phyloP scores from a whole-genome alignment of 106 monocot species.

The Narthecium ossifragum region DNA sequence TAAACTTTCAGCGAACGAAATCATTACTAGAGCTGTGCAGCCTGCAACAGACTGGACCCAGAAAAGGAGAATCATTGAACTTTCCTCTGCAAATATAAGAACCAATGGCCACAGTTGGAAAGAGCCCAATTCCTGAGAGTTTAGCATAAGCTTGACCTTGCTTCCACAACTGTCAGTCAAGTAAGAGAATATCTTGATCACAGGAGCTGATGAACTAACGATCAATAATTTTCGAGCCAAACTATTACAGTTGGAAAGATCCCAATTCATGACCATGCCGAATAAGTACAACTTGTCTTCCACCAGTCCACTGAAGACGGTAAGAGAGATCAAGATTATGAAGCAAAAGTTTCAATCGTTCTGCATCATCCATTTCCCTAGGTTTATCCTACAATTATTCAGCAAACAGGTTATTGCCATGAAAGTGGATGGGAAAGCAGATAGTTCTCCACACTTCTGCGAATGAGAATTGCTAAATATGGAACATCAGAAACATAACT shows the following conservation, averaged over 20 bases:
- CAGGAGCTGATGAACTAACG: too few relatives aligned
- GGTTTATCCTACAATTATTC: slow-evolving; percentile 28
- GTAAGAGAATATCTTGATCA: too few relatives aligned
- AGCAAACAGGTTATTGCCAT: background rate
- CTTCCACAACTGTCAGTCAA: too few relatives aligned
- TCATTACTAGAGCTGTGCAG: too few relatives aligned
- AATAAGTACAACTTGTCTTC: slow-evolving; percentile 53
- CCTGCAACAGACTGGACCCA: too few relatives aligned
- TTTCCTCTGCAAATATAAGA: background rate
- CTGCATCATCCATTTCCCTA: slow-evolving; percentile 44
- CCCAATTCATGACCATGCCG: slow-evolving; percentile 70
- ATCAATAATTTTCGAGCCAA: background rate
- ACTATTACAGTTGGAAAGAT: slow-evolving; percentile 70
- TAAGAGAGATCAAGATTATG: slow-evolving; percentile 88
- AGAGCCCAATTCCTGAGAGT: slow-evolving; percentile 70
- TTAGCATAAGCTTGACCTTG: slow-evolving; percentile 48
- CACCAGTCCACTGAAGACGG: slow-evolving; percentile 58
- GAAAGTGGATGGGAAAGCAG: background rate
- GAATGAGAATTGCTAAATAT: background rate
- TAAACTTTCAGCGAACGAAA: too few relatives aligned
- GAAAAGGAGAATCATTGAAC: background rate
- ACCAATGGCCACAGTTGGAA: slow-evolving; percentile 73
- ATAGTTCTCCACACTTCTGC: background rate
- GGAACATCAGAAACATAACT: too few relatives aligned
- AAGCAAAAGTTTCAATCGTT: slow-evolving; percentile 37